phyloP scores from a whole-genome alignment of 495 filamentous ascomycete species.

The Talaromyces trachyspermus region DNA sequence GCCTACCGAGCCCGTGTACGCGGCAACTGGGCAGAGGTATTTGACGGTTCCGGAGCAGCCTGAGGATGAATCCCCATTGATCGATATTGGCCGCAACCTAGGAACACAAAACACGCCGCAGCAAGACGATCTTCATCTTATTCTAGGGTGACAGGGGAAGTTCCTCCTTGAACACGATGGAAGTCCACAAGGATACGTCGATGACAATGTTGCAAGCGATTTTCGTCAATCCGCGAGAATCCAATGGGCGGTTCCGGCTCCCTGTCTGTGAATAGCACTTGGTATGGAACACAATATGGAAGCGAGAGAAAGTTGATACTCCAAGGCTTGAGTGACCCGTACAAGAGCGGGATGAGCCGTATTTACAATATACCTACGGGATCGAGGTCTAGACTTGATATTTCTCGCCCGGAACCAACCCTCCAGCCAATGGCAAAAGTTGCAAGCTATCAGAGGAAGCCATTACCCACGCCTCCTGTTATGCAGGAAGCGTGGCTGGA shows the following conservation, averaged over 20 bases:
- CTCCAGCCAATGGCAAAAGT: too few relatives aligned
- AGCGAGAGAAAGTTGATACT: neutral
- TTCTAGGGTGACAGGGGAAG: neutral
- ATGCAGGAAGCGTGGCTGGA: too few relatives aligned
- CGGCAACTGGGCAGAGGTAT: neutral
- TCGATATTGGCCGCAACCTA: neutral
- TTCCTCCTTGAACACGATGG: neutral
- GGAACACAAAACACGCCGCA: neutral
- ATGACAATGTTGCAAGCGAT: neutral
- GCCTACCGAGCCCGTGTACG: too few relatives aligned
- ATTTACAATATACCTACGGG: too few relatives aligned
- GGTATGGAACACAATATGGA: neutral
- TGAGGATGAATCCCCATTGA: neutral
- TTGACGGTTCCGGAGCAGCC: neutral
- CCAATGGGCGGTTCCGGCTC: neutral
- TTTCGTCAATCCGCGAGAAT: neutral
- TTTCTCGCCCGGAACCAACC: too few relatives aligned
- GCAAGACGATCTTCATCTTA: slow-evolving; percentile 1
- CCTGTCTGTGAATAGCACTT: neutral
- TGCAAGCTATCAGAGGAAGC: too few relatives aligned
- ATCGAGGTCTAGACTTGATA: too few relatives aligned
- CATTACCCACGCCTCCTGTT: too few relatives aligned
- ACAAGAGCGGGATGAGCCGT: neutral
- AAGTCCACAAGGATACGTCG: neutral
- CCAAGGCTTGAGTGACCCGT: neutral